Percentiles rank a stretch among this genome's conserved stretches.
These are phyloP conservation scores for Centaurea solstitialis DNA, from an alignment of 129 eudicot genomes.

Conservation along the genomic window DNA sequence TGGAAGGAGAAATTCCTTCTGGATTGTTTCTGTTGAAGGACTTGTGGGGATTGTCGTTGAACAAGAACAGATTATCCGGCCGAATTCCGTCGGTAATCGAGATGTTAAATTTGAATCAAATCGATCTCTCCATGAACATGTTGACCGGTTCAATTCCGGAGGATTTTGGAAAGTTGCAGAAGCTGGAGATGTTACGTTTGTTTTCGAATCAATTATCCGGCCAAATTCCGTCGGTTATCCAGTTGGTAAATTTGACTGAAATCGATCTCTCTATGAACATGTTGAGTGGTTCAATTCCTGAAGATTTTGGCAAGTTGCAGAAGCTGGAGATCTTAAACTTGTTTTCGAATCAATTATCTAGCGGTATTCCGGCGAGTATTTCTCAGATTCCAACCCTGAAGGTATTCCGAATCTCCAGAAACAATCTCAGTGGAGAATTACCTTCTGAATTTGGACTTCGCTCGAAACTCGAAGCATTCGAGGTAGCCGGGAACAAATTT, in stretches of 20 bases:
- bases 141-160: constrained; percentile 65
- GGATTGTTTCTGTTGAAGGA: constrained; percentile 53
- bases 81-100: constrained; percentile 53
- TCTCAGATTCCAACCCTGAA: constrained; percentile 45
- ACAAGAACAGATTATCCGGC: constrained; percentile 61
- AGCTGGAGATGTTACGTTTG: constrained; percentile 47
- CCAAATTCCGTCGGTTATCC: constrained; percentile 49
- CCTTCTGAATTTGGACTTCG: constrained; percentile 67
- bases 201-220: constrained; percentile 60
- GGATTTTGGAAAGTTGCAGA: constrained; percentile 47
- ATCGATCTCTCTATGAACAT: constrained; percentile 66
- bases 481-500: constrained; percentile 65
- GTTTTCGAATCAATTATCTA: constrained; percentile 50
- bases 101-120: constrained; percentile 43
- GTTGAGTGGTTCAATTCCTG: constrained; percentile 63
- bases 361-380: constrained; percentile 55
- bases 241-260: constrained; percentile 47
- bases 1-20: constrained; percentile 65
- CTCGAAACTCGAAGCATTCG: constrained; percentile 72
- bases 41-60: constrained; percentile 29
- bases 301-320: constrained; percentile 50
- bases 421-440: constrained; percentile 56
- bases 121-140: constrained; percentile 65
- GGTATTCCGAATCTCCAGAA: constrained; percentile 43
- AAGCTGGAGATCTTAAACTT: constrained; percentile 50